phyloP scores from a whole-genome alignment of 345 rosid species.

The Populus euphratica region DNA sequence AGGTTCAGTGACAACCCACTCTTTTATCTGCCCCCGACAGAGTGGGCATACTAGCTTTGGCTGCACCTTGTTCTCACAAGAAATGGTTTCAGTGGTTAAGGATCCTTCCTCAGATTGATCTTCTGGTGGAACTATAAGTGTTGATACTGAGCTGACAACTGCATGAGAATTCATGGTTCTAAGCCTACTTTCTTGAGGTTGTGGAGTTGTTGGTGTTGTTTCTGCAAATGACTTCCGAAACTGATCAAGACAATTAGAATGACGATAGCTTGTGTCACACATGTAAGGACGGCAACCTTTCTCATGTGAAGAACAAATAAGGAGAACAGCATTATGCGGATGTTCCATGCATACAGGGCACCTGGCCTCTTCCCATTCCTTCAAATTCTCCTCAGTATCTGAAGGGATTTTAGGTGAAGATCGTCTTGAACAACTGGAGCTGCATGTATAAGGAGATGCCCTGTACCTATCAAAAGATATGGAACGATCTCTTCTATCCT shows the following conservation, averaged over 20 bases:
- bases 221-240: conserved; percentile 61
- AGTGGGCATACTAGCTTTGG: conserved; percentile 74
- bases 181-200: conserved; percentile 33
- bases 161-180: conserved; percentile 16
- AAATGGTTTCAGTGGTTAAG: conserved; percentile 9
- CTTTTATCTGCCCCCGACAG: conserved; percentile 81
- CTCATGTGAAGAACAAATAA: conserved; percentile 81
- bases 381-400: conserved; percentile 51
- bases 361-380: conserved; percentile 94
- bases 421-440: conserved; percentile 44
- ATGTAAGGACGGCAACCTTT: conserved; percentile 94
- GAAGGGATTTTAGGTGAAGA: conserved; percentile 44
- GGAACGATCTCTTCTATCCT: conserved; percentile 80
- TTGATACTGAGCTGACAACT: conserved; percentile 27
- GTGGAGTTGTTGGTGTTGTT: conserved; percentile 25
- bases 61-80: conserved; percentile 37
- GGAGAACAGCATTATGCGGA: conserved; percentile 96
- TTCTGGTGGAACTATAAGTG: conserved; percentile 30
- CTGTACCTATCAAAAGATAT: conserved; percentile 60
- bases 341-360: conserved; percentile 99
- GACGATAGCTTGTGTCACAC: conserved; percentile 98
- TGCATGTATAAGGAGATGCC: conserved; percentile 53
- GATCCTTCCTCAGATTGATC: conserved; percentile 38
- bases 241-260: conserved; percentile 94
- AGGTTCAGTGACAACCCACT: conserved; percentile 65